phyloP scores from a whole-genome alignment of 179 eudicot species.

The Beta lomatogona region DNA sequence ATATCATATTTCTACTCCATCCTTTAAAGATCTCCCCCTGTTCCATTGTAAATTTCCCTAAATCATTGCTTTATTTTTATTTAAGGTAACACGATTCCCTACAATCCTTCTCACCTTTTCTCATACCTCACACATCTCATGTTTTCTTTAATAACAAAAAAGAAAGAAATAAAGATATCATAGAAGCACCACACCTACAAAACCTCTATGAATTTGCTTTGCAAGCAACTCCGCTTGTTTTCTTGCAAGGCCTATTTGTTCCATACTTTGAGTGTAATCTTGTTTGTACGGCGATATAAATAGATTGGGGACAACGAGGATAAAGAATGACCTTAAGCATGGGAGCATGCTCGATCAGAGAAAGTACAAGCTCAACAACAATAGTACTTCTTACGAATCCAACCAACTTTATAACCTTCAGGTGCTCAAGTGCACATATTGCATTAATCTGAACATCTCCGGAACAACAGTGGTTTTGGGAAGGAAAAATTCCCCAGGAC shows the following conservation, averaged over 20 bases:
- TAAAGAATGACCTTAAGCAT: neutral
- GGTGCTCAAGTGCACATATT: neutral
- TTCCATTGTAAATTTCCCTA: no score
- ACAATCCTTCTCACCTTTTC: no score
- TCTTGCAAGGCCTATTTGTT: neutral
- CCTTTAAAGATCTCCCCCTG: no score
- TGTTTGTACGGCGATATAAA: no score
- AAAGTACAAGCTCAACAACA: neutral
- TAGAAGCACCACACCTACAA: neutral
- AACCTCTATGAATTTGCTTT: neutral
- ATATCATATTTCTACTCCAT: no score
- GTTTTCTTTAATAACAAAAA: no score
- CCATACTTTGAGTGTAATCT: neutral
- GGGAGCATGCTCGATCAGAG: neutral
- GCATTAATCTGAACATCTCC: neutral
- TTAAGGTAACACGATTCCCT: no score
- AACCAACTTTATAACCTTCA: neutral
- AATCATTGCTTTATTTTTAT: no score
- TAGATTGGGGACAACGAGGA: no score
- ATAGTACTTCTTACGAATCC: neutral
- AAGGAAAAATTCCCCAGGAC: no score
- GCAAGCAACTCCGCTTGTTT: neutral
- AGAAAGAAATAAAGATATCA: neutral
- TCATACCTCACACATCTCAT: no score
- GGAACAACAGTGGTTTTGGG: no score